Base-by-base conservation (phyloP, 495 filamentous ascomycete genomes). In the Daldinia childiae region DNA sequence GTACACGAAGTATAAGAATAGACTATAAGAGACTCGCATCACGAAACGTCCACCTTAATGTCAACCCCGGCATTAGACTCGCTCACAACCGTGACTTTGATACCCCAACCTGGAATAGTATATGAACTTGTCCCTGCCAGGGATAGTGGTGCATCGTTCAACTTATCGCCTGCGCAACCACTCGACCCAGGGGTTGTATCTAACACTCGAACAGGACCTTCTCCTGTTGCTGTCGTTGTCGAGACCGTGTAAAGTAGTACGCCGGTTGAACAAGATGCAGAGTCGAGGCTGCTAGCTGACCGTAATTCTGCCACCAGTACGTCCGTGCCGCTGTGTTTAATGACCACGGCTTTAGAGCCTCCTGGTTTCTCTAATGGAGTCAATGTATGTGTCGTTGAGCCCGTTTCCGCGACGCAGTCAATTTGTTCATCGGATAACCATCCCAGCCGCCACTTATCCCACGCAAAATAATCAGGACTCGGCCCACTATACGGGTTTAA, bases 361-460 rank as follows among this genome's bases (percentile, higher is more conserved):
- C 63, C 69, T 9, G 30, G 43, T 12, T 29, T 50, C 59, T 76
- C 77, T 7, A 79, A 29, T 6, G 75, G 73, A n/a, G 75, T 71
- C 3, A 79, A 50, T 7, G 52, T 60, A 21, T 79, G 73, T 14
- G 73, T 75, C 9, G 43, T 76, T 26, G 56, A 58, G 1, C 73
- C 71, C 4, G 24, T 21, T 9, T 36, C 69, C 0, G 66, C 51
- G 11, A 76, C 68, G 51, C 77, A 79, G 6, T 71, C 72, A 27
- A 79, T 36, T 38, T 79, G 77, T 8, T 52, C 68, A 48, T 79
- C 77, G 7, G 39, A 48, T 1, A 79, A 39, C 77, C 77, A 77
- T 24, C 75, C 77, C 19, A 79, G 29, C 17, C 75, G 66, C 77
- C 77, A 79, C 67, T 79, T 77, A 51, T 79, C 73, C 77, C 77